Evolutionary conservation across 2,329 filamentous ascomycete species (phyloP).

Genomic region (Claviceps pazoutovae): DNA sequence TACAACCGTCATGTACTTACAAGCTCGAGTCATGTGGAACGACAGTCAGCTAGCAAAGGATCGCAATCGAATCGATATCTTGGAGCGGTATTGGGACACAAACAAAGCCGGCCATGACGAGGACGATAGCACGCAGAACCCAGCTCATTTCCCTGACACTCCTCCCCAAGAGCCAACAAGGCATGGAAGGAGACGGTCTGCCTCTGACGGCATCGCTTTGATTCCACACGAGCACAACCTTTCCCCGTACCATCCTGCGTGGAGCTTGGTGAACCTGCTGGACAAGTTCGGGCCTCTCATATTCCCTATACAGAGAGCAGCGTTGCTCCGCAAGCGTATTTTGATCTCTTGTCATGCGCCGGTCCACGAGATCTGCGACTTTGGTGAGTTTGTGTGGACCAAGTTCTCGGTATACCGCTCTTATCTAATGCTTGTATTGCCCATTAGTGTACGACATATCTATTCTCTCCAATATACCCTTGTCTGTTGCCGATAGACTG

Average conservation of each 20-base stretch:
- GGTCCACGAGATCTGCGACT: conserved; percentile 75
- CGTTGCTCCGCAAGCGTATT: conserved; percentile 74
- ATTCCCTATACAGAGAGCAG: conserved; percentile 81
- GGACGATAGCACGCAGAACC: background rate
- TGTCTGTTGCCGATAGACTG: conserved; percentile 57
- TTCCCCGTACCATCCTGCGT: conserved; percentile 70
- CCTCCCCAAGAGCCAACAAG: conserved; percentile 22
- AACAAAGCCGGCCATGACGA: conserved; percentile 24
- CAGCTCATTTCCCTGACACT: conserved; percentile 21
- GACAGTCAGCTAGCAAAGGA: conserved; percentile 49
- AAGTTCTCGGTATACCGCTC: background rate
- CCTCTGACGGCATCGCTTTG: conserved; percentile 46
- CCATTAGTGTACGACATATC: conserved; percentile 76
- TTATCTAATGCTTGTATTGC: background rate
- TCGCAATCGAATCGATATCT: conserved; percentile 42
- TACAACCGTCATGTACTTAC: background rate
- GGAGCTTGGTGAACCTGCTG: conserved; percentile 64
- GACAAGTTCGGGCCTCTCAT: conserved; percentile 81
- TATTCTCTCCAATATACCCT: conserved; percentile 78
- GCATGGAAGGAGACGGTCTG: conserved; percentile 43
- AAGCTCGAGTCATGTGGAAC: background rate
- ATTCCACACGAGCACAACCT: conserved; percentile 50
- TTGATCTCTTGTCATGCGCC: conserved; percentile 76
- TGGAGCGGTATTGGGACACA: conserved; percentile 71
- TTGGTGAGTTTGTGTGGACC: conserved; percentile 43